Conservation (phyloP, 2,329 filamentous ascomycete genomes). For the Leptographium wingfieldii region DNA sequence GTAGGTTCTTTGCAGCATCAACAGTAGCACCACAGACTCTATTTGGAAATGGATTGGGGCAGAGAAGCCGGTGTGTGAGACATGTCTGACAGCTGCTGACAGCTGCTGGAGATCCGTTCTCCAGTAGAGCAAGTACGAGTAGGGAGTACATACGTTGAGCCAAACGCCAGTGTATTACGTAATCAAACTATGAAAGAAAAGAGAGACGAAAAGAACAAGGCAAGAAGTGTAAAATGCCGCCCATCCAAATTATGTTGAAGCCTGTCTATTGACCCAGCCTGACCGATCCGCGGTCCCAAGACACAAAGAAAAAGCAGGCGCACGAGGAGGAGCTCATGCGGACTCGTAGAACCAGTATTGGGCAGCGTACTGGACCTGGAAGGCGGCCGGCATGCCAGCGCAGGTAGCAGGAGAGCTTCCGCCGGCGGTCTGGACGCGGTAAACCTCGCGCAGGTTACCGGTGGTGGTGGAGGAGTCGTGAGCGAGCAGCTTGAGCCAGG, state of each 20-base stretch:
- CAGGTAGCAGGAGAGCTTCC: conserved; percentile 67
- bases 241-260: background rate
- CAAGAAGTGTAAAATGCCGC: background rate
- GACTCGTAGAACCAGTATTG: conserved; percentile 43
- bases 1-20: background rate
- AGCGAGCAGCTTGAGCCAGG: conserved; percentile 64
- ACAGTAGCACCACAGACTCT: background rate
- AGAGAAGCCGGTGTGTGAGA: background rate
- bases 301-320: background rate
- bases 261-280: background rate
- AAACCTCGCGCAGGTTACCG: conserved; percentile 59
- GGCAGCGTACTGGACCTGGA: conserved; percentile 69
- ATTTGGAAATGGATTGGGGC: background rate
- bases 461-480: conserved; percentile 35
- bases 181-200: background rate
- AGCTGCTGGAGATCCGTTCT: too few species aligned
- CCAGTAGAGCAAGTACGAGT: too few species aligned
- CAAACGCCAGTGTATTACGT: background rate
- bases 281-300: background rate
- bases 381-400: conserved; percentile 44
- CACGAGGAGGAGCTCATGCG: background rate
- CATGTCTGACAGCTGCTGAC: background rate
- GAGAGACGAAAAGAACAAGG: background rate
- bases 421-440: conserved; percentile 72
- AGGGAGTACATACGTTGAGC: background rate